Evolutionary conservation across 2,329 filamentous ascomycete genomes (phyloP), one percentile per base, ranked within the genome.

Genomic region (Talaromyces amestolkiae): DNA sequence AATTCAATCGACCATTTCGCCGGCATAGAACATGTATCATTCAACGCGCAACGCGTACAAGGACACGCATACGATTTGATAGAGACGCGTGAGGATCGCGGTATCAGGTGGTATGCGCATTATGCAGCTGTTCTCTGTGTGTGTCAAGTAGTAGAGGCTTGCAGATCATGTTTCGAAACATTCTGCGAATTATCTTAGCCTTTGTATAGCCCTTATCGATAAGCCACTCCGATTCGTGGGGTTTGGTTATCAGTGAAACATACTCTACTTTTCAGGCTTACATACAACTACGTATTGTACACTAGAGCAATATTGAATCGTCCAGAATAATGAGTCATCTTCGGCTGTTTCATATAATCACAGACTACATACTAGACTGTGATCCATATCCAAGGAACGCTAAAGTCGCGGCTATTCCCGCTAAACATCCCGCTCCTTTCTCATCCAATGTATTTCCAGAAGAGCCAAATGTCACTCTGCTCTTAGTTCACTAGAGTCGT

Each of bases 111-210:
- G 10, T 58, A 17, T 24, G 17, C 53, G 35, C 13, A 58, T 58
- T 27, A 39, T 58, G 54, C 54, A 58, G 22, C 54, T 27, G 17
- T 59, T 19, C 13, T n/a, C 11, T 11, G 7, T 17, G 19, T 15
- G 19, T 17, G 15, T 39, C 37, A 59, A 45, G 15, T 31, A 33
- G n/a, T n/a, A 10, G 56, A 59, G 37, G 22, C 56, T 37, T 37
- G 59, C 22, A 61, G 47, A 61, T 61, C 59, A 51, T 61, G 59
- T 61, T 61, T 61, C 59, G 59, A 61, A 61, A 61, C 59, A 61
- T 39, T n/a, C n/a, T 56, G 10, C 49, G 49, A 33, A 53, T 53
- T 17, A 27, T 51, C 19, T 17, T 41, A 10, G 24, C 37, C 33
- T 39, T 39, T 39, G 54, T 43, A 58, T 31, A 13, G 31, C 45